A percentile compares a stretch with the other conserved stretches of the same genome.
Evolutionary conservation across 352 stramenopile genomes (phyloP).

Genomic region (Pythium phragmitis): DNA sequence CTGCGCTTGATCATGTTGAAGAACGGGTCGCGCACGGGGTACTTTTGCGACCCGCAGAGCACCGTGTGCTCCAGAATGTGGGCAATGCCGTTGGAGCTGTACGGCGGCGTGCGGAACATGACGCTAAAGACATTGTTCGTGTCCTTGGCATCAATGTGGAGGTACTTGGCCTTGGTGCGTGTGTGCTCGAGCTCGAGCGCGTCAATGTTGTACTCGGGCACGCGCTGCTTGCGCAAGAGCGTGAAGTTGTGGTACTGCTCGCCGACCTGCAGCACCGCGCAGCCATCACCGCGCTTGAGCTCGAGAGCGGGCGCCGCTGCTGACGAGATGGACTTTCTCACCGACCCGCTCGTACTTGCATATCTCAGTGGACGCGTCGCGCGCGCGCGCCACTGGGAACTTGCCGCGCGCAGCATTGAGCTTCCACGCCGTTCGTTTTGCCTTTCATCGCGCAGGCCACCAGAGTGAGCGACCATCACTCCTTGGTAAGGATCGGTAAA

Average conservation of each 20-base stretch:
- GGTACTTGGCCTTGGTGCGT: slow-evolving; percentile 67
- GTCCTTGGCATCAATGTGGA: slow-evolving; percentile 85
- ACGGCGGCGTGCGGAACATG: slow-evolving; percentile 97
- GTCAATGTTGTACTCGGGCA: slow-evolving; percentile 85
- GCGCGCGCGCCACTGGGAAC: slow-evolving; percentile 5
- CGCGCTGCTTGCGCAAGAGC: slow-evolving; percentile 48
- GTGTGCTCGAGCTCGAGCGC: slow-evolving; percentile 75
- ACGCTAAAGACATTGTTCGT: slow-evolving; percentile 91
- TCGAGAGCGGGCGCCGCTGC: neutral
- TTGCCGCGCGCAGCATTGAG: slow-evolving; percentile 19
- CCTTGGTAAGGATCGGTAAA: neutral
- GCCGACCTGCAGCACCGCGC: slow-evolving; percentile 50
- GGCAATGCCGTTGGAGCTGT: slow-evolving; percentile 95
- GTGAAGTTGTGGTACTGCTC: slow-evolving; percentile 80
- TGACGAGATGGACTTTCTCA: slow-evolving; percentile 2
- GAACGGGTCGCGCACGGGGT: slow-evolving; percentile 98
- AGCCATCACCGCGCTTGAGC: slow-evolving; percentile 51
- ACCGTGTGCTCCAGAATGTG: slow-evolving; percentile 98
- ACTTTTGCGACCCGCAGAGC: slow-evolving; percentile 95
- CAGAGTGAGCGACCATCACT: slow-evolving; percentile 6
- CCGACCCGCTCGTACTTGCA: neutral
- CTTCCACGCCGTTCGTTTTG: slow-evolving; percentile 1
- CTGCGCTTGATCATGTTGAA: slow-evolving; percentile 98
- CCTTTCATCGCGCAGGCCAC: slow-evolving; percentile 11
- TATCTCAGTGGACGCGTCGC: neutral